Conservation (phyloP, 345 rosid species). For the Theobroma cacao region DNA sequence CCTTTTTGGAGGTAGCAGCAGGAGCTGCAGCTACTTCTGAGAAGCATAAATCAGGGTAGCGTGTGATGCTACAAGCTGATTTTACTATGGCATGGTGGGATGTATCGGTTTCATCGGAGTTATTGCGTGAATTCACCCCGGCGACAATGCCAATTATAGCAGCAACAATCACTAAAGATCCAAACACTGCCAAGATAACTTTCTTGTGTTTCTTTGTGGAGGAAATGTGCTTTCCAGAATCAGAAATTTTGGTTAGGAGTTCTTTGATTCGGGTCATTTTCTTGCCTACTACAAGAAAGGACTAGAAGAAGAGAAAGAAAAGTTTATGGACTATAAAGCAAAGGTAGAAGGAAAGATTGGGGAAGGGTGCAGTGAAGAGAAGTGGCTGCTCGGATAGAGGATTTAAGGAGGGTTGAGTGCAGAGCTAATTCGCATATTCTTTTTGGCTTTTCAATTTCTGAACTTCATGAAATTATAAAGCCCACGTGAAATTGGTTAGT, state of each 20-base stretch:
- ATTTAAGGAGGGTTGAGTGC: not conserved
- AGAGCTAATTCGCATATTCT: not conserved
- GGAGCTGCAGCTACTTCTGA: conserved; percentile 46
- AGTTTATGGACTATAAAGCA: not conserved
- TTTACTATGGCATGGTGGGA: conserved; percentile 58
- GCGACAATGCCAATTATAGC: conserved; percentile 40
- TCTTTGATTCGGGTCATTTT: conserved; percentile 28
- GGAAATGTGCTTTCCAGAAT: conserved; percentile 18
- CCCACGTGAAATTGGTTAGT: not conserved
- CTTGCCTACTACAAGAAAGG: not conserved
- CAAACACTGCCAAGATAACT: conserved; percentile 31
- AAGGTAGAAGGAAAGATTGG: not conserved
- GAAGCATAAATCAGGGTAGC: conserved; percentile 67
- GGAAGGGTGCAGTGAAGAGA: not conserved
- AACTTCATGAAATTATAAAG: not conserved
- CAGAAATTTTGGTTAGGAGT: conserved; percentile 19
- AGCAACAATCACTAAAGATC: conserved; percentile 36
- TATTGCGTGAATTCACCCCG: conserved; percentile 30
- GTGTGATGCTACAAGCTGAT: conserved; percentile 59
- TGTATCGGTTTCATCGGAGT: not conserved
- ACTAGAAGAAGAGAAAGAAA: not conserved
- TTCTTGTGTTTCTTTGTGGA: conserved; percentile 29
- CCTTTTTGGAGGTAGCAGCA: conserved; percentile 28
- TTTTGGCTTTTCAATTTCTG: not conserved
- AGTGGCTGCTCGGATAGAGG: not conserved